A percentile compares a stretch with the other conserved stretches of the same genome.
phyloP scores from a whole-genome alignment of 176 grass and related monocot genomes.

The Puya raimondii region DNA sequence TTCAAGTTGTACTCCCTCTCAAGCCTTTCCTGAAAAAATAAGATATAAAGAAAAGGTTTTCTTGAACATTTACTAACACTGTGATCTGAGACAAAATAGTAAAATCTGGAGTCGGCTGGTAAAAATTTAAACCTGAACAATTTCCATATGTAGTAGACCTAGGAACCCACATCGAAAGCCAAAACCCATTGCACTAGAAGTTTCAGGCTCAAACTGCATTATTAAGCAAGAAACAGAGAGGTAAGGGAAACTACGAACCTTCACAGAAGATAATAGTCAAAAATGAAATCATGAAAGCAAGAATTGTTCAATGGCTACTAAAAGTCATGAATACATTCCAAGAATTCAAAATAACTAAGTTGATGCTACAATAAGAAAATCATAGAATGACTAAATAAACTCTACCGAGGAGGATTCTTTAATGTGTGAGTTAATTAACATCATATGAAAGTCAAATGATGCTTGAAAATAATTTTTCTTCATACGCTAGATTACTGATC shows the following conservation, averaged over 20 bases:
- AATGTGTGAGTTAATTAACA: no score
- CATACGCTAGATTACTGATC: no score
- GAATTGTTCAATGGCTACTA: no score
- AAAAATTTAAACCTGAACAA: slow-evolving; percentile 73
- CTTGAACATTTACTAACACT: background rate
- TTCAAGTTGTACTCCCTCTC: slow-evolving; percentile 95
- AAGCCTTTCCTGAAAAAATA: slow-evolving; percentile 86
- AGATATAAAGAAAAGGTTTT: slow-evolving; percentile 11
- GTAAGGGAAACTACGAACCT: background rate
- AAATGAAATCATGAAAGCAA: no score
- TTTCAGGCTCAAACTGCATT: slow-evolving; percentile 88
- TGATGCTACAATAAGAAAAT: no score
- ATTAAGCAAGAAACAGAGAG: slow-evolving; percentile 17
- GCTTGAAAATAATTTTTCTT: no score
- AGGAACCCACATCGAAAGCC: slow-evolving; percentile 97
- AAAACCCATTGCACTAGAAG: slow-evolving; percentile 93
- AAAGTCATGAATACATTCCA: no score
- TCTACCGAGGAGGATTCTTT: no score
- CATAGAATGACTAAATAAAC: no score
- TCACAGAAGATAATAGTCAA: background rate
- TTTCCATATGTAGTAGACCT: slow-evolving; percentile 97
- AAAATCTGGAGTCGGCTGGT: no score
- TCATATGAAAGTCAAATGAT: no score
- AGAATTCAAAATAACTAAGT: no score
- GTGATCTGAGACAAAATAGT: slow-evolving; percentile 4